These are phyloP conservation scores for Suillus subalutaceus DNA, from an alignment of 768 basidiomycete genomes.

Conservation along the genomic window DNA sequence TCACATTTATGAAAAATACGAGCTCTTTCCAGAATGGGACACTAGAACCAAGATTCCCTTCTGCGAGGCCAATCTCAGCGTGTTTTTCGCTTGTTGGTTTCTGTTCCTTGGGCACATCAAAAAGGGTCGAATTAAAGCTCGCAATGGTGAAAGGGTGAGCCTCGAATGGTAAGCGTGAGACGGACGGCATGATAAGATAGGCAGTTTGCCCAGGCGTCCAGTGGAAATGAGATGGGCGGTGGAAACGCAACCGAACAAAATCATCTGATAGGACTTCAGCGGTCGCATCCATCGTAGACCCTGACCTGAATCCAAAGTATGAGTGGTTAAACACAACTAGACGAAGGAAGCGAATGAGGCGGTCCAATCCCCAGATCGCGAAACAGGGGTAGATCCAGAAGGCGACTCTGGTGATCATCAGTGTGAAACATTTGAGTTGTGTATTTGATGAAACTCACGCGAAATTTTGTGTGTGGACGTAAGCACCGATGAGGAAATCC, in stretches of 20 bases:
- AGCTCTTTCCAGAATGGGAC: constrained; percentile 38
- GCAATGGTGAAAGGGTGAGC: constrained; percentile 62
- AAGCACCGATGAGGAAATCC: constrained; percentile 36
- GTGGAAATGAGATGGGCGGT: constrained; percentile 46
- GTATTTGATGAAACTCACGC: constrained; percentile 4
- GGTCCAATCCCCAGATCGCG: constrained; percentile 56
- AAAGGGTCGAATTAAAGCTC: constrained; percentile 29
- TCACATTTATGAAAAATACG: constrained; percentile 56
- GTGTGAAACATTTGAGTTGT: neutral
- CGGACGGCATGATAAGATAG: constrained; percentile 50
- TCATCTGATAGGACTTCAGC: constrained; percentile 45
- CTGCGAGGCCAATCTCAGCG: neutral
- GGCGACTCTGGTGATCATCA: constrained; percentile 17
- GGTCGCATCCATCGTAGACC: constrained; percentile 34
- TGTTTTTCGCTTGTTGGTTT: constrained; percentile 13
- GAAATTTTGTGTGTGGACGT: constrained; percentile 29
- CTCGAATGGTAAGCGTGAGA: constrained; percentile 46
- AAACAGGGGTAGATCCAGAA: constrained; percentile 50
- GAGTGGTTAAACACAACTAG: constrained; percentile 44
- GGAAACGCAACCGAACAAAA: constrained; percentile 46
- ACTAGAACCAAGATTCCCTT: constrained; percentile 10
- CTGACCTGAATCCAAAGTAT: constrained; percentile 31
- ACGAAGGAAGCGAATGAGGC: constrained; percentile 46
- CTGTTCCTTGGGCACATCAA: constrained; percentile 1
- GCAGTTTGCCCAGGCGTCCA: constrained; percentile 55